Evolutionary conservation across 352 stramenopile species (phyloP), one percentile per base, ranked within the genome.

Genomic region (Phytophthora hybrid): DNA sequence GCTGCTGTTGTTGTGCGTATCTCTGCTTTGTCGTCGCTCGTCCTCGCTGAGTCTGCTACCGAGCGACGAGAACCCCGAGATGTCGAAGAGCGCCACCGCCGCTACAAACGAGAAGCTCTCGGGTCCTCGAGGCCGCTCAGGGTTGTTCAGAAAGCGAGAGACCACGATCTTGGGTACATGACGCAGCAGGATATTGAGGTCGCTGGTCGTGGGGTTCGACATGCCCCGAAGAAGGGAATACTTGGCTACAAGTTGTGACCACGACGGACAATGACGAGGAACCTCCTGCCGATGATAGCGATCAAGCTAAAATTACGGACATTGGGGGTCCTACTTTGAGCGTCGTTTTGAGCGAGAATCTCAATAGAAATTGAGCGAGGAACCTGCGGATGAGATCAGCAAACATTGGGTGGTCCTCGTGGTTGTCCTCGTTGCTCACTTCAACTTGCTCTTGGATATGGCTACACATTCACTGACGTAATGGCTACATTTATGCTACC

Each of bases 11-110:
- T n/a, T 78, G 39, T 19, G 63, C 16, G 21, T 66, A 26, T 76
- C 57, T 32, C 59, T 79, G 59, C 83, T 87, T 31, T 85, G 72
- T 53, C 81, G 71, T 23, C 74, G 75, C 60, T 93, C 85, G 23
- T 88, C 85, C 4, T 93, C 85, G 23, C 71, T 88, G 34, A 93
- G 83, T 63, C 83, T 83, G 64, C 90, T 93, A 19, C 88, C 90
- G 13, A 96, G 85, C 6, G 84, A 93, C 0, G 90, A 96, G 70
- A 97, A 97, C 4, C 90, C 91, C 13, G 86, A 94, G 37, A 97
- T 94, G 63, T 97, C 89, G 55, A 97, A 96, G 14, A 97, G 73
- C 10, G 82, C 90, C 11, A 96, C 86, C 5, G 92, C 85, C 0
- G 84, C 88, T 0, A 83, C 74, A 59, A 93, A 93, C 5, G 76